These are phyloP conservation scores for Beauveria australis DNA, from an alignment of 2,329 filamentous ascomycete species.

Conservation along the genomic window DNA sequence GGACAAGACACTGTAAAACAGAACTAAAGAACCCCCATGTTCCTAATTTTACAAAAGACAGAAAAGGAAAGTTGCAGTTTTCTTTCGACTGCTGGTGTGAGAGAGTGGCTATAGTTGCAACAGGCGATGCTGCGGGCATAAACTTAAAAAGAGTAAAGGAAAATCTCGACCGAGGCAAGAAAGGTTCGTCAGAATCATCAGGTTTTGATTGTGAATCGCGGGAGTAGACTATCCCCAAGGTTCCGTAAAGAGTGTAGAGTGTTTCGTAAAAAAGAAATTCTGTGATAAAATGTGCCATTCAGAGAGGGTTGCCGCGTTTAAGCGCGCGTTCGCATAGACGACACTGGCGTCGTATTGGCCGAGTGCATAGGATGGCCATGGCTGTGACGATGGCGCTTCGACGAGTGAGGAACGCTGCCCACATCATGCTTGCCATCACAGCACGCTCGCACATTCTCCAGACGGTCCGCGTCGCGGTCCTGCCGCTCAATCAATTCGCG, in stretches of 20 bases:
- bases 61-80: background rate
- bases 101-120: conserved; percentile 3
- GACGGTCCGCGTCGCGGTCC: conserved; percentile 65
- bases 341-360: conserved; percentile 6
- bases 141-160: background rate
- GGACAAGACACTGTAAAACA: background rate
- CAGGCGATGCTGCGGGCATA: background rate
- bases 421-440: conserved; percentile 70
- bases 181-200: conserved; percentile 11
- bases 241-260: conserved; percentile 11
- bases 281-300: background rate
- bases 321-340: conserved; percentile 6
- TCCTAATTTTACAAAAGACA: background rate
- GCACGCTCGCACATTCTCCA: conserved; percentile 94
- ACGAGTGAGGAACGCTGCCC: conserved; percentile 10
- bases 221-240: background rate
- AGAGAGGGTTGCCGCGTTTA: background rate
- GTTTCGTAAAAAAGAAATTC: conserved; percentile 3
- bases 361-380: conserved; percentile 7
- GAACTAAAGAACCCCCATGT: background rate
- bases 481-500: conserved; percentile 71
- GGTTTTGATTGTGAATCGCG: background rate
- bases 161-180: conserved; percentile 4
- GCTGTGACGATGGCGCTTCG: conserved; percentile 11
- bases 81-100: conserved; percentile 1